Evolutionary conservation across 1,284 basidiomycete species (phyloP).

Genomic region (Cryptococcus deneoformans): DNA sequence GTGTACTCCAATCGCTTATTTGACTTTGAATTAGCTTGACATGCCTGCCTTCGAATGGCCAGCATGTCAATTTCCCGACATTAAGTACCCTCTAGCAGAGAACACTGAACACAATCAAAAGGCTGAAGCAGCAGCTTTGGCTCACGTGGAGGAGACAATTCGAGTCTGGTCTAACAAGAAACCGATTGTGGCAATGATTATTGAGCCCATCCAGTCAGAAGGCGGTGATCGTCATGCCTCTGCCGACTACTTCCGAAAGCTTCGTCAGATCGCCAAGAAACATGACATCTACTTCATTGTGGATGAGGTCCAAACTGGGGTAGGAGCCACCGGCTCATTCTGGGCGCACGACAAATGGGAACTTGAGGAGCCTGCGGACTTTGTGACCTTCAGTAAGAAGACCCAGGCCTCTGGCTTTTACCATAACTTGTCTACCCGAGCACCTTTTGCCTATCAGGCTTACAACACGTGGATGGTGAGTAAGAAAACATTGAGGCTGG

Average conservation of each 20-base stretch:
- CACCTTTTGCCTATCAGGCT: conserved; percentile 53
- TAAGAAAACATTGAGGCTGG: neutral
- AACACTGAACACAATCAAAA: conserved; percentile 32
- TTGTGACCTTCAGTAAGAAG: conserved; percentile 57
- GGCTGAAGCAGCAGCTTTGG: conserved; percentile 35
- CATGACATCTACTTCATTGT: conserved; percentile 57
- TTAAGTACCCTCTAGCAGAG: conserved; percentile 55
- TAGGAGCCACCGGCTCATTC: conserved; percentile 56
- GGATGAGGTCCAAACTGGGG: conserved; percentile 56
- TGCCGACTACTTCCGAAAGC: conserved; percentile 54
- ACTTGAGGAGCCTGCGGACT: conserved; percentile 51
- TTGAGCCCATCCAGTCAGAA: conserved; percentile 57
- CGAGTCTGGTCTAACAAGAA: conserved; percentile 43
- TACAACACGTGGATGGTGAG: conserved; percentile 45
- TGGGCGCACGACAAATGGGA: conserved; percentile 59
- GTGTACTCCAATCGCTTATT: too few species aligned
- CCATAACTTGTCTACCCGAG: conserved; percentile 53
- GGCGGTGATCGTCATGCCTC: conserved; percentile 59
- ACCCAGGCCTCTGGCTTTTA: conserved; percentile 55
- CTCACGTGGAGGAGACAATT: conserved; percentile 40
- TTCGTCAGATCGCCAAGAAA: conserved; percentile 53
- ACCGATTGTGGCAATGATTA: conserved; percentile 57
- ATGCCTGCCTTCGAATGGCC: conserved; percentile 60
- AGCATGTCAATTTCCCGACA: conserved; percentile 52
- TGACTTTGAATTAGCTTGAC: conserved; percentile 42